These are phyloP conservation scores for Thermoascus crustaceus DNA, from an alignment of 2,329 filamentous ascomycete species.

Conservation along the genomic window DNA sequence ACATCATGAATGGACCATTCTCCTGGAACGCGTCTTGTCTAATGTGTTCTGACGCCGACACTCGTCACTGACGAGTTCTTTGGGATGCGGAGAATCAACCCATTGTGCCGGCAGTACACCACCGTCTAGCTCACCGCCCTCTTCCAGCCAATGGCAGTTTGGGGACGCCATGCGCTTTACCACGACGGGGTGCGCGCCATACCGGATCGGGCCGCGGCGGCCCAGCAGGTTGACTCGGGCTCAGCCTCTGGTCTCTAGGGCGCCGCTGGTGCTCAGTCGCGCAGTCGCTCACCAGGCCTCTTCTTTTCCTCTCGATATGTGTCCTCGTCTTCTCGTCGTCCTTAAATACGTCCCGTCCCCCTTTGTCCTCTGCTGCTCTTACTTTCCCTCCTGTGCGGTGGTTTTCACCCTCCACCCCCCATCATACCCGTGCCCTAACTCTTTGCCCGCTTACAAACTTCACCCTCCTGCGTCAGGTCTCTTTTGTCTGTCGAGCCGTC, in stretches of 20 bases:
- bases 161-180: not conserved
- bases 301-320: not conserved
- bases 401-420: not conserved
- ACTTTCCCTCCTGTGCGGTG: not conserved
- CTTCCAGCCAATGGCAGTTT: not conserved
- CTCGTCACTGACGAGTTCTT: conserved; percentile 12
- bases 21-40: not conserved
- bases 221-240: conserved; percentile 1
- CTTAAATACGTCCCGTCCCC: not conserved
- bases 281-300: not conserved
- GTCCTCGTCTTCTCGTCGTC: not conserved
- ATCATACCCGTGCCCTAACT: conserved; percentile 1
- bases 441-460: not conserved
- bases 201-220: not conserved
- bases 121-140: not conserved
- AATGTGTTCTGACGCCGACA: not conserved
- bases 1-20: no score
- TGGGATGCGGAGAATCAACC: not conserved
- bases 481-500: no score
- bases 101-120: not conserved
- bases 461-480: not conserved
- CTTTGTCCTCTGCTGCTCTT: not conserved
- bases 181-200: not conserved
- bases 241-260: not conserved
- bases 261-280: not conserved